phyloP scores from a whole-genome alignment of 2,329 filamentous ascomycete species.

The Rutstroemia sp. region DNA sequence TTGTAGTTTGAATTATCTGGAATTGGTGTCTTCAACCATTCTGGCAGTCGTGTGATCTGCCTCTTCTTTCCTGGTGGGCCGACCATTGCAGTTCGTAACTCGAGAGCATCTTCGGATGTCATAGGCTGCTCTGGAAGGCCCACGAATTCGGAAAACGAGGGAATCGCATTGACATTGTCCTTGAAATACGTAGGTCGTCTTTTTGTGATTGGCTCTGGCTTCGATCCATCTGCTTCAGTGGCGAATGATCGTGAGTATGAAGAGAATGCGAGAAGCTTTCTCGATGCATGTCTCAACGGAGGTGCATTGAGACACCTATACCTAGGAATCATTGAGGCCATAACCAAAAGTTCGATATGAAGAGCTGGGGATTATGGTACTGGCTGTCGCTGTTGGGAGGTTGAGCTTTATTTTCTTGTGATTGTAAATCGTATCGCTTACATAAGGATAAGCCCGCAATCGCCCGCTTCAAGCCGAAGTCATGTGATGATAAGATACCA shows the following conservation, averaged over 20 bases:
- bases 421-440: neutral
- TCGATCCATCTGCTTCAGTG: constrained; percentile 25
- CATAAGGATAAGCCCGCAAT: neutral
- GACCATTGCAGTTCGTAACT: constrained; percentile 54
- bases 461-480: too few species aligned
- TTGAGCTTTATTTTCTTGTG: constrained; percentile 9
- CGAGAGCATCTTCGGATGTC: constrained; percentile 47
- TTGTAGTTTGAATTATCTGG: constrained; percentile 81
- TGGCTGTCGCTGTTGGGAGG: neutral
- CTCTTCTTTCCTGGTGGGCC: constrained; percentile 55
- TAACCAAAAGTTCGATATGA: neutral
- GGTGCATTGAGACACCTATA: constrained; percentile 26
- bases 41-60: constrained; percentile 68
- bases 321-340: constrained; percentile 23
- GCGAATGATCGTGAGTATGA: constrained; percentile 21
- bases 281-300: constrained; percentile 20
- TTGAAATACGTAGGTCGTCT: constrained; percentile 31
- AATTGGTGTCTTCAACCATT: constrained; percentile 95
- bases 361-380: neutral
- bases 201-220: constrained; percentile 18
- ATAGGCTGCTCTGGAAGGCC: constrained; percentile 37
- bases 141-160: constrained; percentile 52
- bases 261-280: constrained; percentile 15
- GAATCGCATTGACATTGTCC: constrained; percentile 35
- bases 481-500: too few species aligned